Percentiles rank a stretch among this genome's conserved stretches.
Conservation (phyloP, 768 basidiomycete species). For the Podaxis sp. region DNA sequence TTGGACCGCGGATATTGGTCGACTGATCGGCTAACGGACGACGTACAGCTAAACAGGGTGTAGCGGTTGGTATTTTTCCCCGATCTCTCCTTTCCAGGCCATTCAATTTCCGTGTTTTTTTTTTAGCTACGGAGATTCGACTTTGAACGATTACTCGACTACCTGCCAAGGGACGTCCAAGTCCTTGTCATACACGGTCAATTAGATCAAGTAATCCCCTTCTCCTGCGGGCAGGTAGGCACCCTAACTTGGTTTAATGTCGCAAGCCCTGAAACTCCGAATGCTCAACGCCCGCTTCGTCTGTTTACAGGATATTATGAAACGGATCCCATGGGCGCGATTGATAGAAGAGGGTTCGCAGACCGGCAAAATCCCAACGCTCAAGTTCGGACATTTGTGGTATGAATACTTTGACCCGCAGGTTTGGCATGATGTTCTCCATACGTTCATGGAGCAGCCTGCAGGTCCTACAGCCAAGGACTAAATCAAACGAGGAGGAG, state of each 20-base stretch:
- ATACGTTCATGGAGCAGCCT: slow-evolving; percentile 28
- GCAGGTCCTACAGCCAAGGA: neutral
- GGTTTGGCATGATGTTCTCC: slow-evolving; percentile 41
- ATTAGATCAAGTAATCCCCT: slow-evolving; percentile 38
- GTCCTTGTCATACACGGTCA: slow-evolving; percentile 44
- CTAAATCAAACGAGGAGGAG: neutral
- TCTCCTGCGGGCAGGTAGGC: neutral
- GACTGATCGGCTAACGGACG: neutral
- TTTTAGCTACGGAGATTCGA: slow-evolving; percentile 31
- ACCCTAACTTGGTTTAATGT: neutral
- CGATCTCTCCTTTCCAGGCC: neutral
- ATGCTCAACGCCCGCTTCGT: slow-evolving; percentile 22
- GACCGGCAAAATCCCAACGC: slow-evolving; percentile 34
- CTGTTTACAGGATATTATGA: slow-evolving; percentile 34
- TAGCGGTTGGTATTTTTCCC: slow-evolving; percentile 24
- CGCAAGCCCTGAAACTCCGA: neutral
- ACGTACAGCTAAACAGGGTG: slow-evolving; percentile 26
- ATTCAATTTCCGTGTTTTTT: neutral
- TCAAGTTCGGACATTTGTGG: slow-evolving; percentile 45
- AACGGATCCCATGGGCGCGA: slow-evolving; percentile 37
- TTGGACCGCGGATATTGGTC: neutral
- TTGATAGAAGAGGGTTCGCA: slow-evolving; percentile 31
- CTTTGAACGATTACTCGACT: slow-evolving; percentile 27
- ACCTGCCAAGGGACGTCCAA: slow-evolving; percentile 30
- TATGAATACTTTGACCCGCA: slow-evolving; percentile 45